Base-by-base conservation (phyloP, 2,329 filamentous ascomycete genomes). In the Fusarium miscanthi region DNA sequence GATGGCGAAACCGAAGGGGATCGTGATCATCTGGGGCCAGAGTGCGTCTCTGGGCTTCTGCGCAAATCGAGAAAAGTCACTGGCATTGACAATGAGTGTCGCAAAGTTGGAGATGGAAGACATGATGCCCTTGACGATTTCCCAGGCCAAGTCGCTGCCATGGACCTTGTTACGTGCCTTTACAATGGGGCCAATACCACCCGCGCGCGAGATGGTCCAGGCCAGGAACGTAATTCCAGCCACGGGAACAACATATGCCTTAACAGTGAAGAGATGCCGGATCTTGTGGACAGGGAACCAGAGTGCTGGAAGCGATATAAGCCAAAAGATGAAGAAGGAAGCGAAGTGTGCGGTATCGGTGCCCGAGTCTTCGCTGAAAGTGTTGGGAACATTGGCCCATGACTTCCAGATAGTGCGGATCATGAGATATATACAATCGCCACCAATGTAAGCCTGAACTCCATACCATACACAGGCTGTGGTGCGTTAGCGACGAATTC, bases 231-330 rank as follows among this genome's bases (percentile, higher is more conserved):
- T 90, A 54, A 97, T 86, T 56, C 93, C 94, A n/a, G 94, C 94
- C 41, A 87, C 87, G 1, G 95, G 95, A 1, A 96, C 94, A 66
- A 97, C 89, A 78, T 90, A 93, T 1, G 95, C 91, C 84, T 98
- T 98, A 78, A 94, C 92, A 0, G 94, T 97, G 83, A 97, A 97
- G 8, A 97, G 85, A 80, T 97, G 94, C 49, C 94, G 90, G 77
- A 97, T 91, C 83, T 95, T 90, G 82, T 97, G 93, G 3, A 97
- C 94, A 0, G 94, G 94, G 74, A 96, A 95, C 91, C 93, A 97
- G 68, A 97, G 91, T 25, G 94, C 94, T 0, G 94, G 94, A 2
- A 97, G 85, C 4, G 92, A 95, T 70, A 87, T 84, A 5, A 94
- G 79, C 93, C 94, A 97, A 81, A 97, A 97, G 63, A 97, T 84